phyloP scores from a whole-genome alignment of 345 rosid genomes.

The Rhodomyrtus tomentosa region DNA sequence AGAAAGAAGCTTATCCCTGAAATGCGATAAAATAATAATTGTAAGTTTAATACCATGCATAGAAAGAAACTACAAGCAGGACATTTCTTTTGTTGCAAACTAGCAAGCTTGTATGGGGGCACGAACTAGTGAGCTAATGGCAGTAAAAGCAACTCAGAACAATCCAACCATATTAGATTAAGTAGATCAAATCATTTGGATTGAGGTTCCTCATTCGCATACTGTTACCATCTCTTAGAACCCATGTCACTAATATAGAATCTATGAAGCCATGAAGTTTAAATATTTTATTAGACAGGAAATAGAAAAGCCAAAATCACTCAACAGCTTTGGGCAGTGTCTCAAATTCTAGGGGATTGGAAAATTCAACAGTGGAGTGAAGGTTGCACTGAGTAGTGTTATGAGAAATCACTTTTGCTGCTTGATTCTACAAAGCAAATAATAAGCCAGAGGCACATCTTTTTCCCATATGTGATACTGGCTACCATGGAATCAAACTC shows the following conservation, averaged over 20 bases:
- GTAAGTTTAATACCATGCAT: not conserved
- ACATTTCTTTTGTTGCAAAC: not conserved
- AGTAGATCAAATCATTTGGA: not conserved
- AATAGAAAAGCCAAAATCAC: not conserved
- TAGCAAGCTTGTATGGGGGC: not conserved
- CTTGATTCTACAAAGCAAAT: not conserved
- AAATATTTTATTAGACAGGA: not conserved
- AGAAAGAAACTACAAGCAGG: not conserved
- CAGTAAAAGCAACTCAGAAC: not conserved
- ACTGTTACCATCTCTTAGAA: not conserved
- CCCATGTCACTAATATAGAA: not conserved
- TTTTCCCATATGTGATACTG: not conserved
- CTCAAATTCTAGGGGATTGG: not conserved
- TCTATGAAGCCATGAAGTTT: not conserved
- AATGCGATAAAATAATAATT: not conserved
- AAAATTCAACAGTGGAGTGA: not conserved
- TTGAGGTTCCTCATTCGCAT: not conserved
- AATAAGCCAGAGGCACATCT: not conserved
- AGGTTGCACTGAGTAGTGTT: not conserved
- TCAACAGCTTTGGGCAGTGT: not conserved
- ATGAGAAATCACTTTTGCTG: not conserved
- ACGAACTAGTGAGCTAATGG: not conserved
- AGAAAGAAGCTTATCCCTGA: conserved; percentile 89
- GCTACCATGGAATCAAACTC: not conserved
- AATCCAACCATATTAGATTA: not conserved